Evolutionary conservation across 345 rosid species (phyloP).

Genomic region (Limnanthes douglasii): DNA sequence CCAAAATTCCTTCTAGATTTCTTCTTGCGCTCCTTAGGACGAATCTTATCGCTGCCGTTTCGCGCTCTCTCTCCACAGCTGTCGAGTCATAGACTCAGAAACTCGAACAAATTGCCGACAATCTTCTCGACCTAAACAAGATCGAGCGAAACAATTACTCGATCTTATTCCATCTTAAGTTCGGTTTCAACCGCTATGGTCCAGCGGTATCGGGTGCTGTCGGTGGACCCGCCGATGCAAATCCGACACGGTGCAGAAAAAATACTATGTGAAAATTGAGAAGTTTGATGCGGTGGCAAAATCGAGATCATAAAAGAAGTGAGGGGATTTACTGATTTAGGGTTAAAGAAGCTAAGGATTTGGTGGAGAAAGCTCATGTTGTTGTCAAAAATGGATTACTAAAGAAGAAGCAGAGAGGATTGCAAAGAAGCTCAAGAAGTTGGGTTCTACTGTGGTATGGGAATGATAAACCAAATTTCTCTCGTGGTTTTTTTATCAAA

Average conservation of each 20-base stretch:
- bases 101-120: constrained; percentile 76
- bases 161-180: constrained; percentile 54
- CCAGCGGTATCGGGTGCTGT: constrained; percentile 26
- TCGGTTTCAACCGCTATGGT: constrained; percentile 57
- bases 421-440: constrained; percentile 48
- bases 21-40: constrained; percentile 4
- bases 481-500: no score
- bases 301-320: constrained; percentile 78
- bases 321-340: constrained; percentile 63
- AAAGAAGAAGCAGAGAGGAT: constrained; percentile 60
- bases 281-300: constrained; percentile 55
- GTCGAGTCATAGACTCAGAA: constrained; percentile 40
- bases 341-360: constrained; percentile 68
- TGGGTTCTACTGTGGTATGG: constrained; percentile 55
- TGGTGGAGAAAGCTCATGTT: constrained; percentile 78
- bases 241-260: constrained; percentile 59
- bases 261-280: constrained; percentile 75
- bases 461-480: constrained; percentile 52
- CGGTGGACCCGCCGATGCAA: constrained; percentile 17
- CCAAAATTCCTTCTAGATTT: constrained; percentile 6
- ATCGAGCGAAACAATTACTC: constrained; percentile 66
- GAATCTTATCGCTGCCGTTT: neutral
- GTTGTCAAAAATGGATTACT: constrained; percentile 46
- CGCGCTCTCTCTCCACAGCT: constrained; percentile 20
- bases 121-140: constrained; percentile 47